Base-by-base conservation (phyloP, 345 rosid genomes). In the Eucalyptus polybractea region DNA sequence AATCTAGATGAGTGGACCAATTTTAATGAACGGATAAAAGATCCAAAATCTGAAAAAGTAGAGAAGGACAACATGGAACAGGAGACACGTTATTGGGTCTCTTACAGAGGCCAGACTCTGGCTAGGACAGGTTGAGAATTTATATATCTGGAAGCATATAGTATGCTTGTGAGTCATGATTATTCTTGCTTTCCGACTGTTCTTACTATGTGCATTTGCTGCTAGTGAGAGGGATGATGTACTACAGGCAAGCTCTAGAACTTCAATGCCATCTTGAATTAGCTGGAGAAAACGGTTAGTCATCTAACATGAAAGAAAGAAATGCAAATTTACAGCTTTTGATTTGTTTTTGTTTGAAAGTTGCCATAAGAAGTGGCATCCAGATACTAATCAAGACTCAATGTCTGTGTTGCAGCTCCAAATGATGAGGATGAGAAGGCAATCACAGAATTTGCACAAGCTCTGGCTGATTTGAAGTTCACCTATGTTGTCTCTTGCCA, bases 401-500 rank as follows among this genome's bases (percentile, higher is more conserved):
- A 50, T 50, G 31, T 88, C 90, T 92, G 88, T 88, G 54, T 92
- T 93, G 92, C 94, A 97, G 98, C 87, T 72, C 90, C 86, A 62
- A 86, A 83, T 67, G 94, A 90, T 89, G 91, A 88, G 56, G 86
- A 88, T 51, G 92, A n/a, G 13, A 91, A 87, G 90, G 89, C 45
- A 83, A 91, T 86, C 51, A 6, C 3, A 22, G 95, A 94, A 69
- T 89, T 80, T 15, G 94, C 95, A 50, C 93, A 92, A 88, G 99
- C 99, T 91, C 93, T 96, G 88, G 98, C 96, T 29, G 94, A 96
- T 93, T 62, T 98, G 92, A 98, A 98, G 94, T 97, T 97, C 93
- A 97, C 99, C 56, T 98, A 97, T 90, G 99, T 98, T 87, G 99
- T 98, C 91, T 98, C 99, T 45, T 98, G 99, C 95, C 99, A 98